phyloP scores from a whole-genome alignment of 805 yeast species.

The Lachancea meyersii region DNA sequence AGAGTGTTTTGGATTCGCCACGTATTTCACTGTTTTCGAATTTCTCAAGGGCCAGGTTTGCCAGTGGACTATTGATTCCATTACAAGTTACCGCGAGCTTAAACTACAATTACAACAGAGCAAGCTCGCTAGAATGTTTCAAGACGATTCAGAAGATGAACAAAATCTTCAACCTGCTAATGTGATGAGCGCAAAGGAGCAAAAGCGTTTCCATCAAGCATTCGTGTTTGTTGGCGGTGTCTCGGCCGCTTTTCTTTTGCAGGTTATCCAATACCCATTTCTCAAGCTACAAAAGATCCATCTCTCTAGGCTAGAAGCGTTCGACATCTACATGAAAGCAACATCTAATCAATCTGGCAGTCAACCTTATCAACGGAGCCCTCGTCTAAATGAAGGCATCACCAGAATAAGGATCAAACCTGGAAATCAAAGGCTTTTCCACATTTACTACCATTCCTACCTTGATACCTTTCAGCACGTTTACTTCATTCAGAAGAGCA shows the following conservation, averaged over 20 bases:
- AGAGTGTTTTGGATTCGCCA: conserved; percentile 78
- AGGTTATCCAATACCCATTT: conserved; percentile 78
- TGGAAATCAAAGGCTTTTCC: conserved; percentile 21
- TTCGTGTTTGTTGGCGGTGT: conserved; percentile 75
- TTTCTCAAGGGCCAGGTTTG: conserved; percentile 64
- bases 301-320: conserved; percentile 69
- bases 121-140: conserved; percentile 24
- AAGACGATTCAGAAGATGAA: conserved; percentile 7
- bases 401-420: conserved; percentile 14
- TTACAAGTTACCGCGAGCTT: conserved; percentile 39
- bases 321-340: conserved; percentile 48
- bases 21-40: conserved; percentile 78
- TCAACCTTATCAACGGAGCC: not conserved
- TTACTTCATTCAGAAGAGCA: conserved; percentile 45
- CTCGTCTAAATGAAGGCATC: not conserved
- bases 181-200: conserved; percentile 20
- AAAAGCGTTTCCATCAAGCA: conserved; percentile 22
- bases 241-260: conserved; percentile 70
- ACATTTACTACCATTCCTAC: conserved; percentile 66
- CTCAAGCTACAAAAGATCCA: conserved; percentile 75
- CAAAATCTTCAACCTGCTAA: not conserved
- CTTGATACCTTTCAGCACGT: conserved; percentile 65
- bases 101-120: conserved; percentile 28
- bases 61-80: conserved; percentile 39
- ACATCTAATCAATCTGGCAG: not conserved